A percentile compares a stretch with the other conserved stretches of the same genome.
These are phyloP conservation scores for Panus rudis DNA, from an alignment of 768 basidiomycete species.

Conservation along the genomic window DNA sequence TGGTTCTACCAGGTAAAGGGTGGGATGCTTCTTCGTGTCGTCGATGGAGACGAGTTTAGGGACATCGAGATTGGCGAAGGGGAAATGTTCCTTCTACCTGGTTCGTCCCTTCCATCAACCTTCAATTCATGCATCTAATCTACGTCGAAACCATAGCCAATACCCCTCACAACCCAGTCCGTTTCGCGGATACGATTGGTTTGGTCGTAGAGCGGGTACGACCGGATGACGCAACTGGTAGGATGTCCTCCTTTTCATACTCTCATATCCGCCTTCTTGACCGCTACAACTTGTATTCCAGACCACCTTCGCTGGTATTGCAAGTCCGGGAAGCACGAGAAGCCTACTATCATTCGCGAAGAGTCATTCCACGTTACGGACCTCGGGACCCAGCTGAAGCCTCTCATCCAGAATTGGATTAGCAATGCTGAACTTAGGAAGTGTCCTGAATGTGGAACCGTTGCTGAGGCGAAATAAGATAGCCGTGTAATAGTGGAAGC, in stretches of 20 bases:
- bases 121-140: not conserved
- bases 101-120: conserved; percentile 33
- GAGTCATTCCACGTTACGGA: conserved; percentile 85
- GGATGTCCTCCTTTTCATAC: conserved; percentile 13
- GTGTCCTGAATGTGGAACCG: conserved; percentile 64
- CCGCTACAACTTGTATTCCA: conserved; percentile 24
- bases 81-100: conserved; percentile 93
- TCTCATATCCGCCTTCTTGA: not conserved
- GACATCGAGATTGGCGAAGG: conserved; percentile 92
- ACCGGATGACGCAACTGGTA: conserved; percentile 69
- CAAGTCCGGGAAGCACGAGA: conserved; percentile 47
- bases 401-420: conserved; percentile 85
- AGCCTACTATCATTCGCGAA: conserved; percentile 74
- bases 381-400: conserved; percentile 89
- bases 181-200: conserved; percentile 86
- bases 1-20: conserved; percentile 99
- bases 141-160: conserved; percentile 42
- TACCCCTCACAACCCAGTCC: conserved; percentile 93
- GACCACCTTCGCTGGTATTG: conserved; percentile 95
- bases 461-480: conserved; percentile 49
- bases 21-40: conserved; percentile 81
- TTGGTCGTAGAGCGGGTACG: conserved; percentile 85
- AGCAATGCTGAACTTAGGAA: conserved; percentile 51
- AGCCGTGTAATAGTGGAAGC: not conserved
- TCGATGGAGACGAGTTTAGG: conserved; percentile 71